These are phyloP conservation scores for Leccinum rimulosum DNA, from an alignment of 768 basidiomycete genomes.

Conservation along the genomic window DNA sequence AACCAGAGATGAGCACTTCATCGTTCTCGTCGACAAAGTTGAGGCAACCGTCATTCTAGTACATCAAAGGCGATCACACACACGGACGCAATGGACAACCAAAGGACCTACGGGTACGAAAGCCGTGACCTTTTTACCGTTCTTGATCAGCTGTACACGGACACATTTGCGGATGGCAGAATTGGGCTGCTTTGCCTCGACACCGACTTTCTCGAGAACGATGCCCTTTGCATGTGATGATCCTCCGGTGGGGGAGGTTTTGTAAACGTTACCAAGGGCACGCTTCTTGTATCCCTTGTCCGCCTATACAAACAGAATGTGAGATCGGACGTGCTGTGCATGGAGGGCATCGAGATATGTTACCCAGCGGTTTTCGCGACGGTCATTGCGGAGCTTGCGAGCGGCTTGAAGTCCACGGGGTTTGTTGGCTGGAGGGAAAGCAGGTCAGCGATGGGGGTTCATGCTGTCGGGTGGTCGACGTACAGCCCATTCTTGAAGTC, in stretches of 20 bases:
- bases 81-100: not conserved
- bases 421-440: constrained; percentile 75
- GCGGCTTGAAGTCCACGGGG: constrained; percentile 98
- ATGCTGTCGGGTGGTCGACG: constrained; percentile 36
- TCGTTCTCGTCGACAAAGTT: constrained; percentile 99
- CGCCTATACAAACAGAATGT: constrained; percentile 52
- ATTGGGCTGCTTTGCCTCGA: constrained; percentile 99
- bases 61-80: constrained; percentile 7
- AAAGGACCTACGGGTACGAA: constrained; percentile 85
- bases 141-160: constrained; percentile 99
- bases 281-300: constrained; percentile 99
- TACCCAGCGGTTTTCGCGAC: constrained; percentile 97
- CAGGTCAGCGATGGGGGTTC: constrained; percentile 7
- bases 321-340: constrained; percentile 11
- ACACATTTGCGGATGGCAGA: constrained; percentile 99
- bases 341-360: constrained; percentile 27
- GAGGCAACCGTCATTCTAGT: constrained; percentile 91
- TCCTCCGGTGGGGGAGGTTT: constrained; percentile 98
- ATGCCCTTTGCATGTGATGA: constrained; percentile 99
- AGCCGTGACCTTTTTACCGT: constrained; percentile 99
- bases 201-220: constrained; percentile 99
- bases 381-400: constrained; percentile 93
- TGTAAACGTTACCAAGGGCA: constrained; percentile 98
- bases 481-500: constrained; percentile 83
- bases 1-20: constrained; percentile 99